A percentile compares a stretch with the other conserved stretches of the same genome.
These are phyloP conservation scores for Botrytis medusae DNA, from an alignment of 2,329 filamentous ascomycete species.

Conservation along the genomic window DNA sequence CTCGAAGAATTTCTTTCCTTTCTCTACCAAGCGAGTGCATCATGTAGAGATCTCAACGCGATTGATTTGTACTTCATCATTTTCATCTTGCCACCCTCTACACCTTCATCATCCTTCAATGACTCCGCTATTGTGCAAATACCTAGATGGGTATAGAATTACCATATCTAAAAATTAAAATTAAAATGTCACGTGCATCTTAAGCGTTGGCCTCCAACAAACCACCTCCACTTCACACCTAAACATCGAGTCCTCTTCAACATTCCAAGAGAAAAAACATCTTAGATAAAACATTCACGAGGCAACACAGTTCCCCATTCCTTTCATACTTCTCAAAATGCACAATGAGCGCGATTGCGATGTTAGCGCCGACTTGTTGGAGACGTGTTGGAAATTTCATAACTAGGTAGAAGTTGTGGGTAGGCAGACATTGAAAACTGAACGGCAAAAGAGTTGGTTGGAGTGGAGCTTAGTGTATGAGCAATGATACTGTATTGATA, in stretches of 20 bases:
- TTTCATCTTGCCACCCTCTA: not conserved
- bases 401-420: not conserved
- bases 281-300: not conserved
- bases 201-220: not conserved
- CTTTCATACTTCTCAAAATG: not conserved
- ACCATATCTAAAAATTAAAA: not conserved
- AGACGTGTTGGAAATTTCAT: not conserved
- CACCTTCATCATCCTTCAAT: not conserved
- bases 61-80: not conserved
- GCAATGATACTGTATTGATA: not conserved
- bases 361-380: not conserved
- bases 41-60: not conserved
- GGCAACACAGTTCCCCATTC: not conserved
- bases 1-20: not conserved
- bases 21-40: not conserved
- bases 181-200: not conserved
- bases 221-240: not conserved
- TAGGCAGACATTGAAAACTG: not conserved
- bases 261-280: accelerated
- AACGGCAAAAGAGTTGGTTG: not conserved
- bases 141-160: not conserved
- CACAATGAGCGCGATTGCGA: not conserved
- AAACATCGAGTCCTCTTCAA: not conserved
- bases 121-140: not conserved
- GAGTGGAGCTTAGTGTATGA: not conserved